phyloP scores from a whole-genome alignment of 441 rosid genomes.

The Erodium texanum region DNA sequence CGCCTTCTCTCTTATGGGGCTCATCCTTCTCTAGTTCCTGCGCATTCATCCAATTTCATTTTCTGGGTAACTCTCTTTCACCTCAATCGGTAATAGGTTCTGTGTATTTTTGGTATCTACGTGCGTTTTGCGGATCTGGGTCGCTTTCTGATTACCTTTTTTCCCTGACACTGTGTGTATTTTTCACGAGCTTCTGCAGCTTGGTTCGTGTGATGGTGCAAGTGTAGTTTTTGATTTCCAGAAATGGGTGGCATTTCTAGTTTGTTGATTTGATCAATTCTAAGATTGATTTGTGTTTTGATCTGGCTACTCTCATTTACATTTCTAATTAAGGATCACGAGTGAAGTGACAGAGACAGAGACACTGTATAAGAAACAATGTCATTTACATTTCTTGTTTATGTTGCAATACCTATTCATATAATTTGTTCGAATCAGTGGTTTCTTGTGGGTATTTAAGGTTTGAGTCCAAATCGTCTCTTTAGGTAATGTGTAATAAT shows the following conservation, averaged over 20 bases:
- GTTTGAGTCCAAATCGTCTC: neutral
- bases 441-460: neutral
- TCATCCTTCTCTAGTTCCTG: neutral
- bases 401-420: neutral
- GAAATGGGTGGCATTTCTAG: neutral
- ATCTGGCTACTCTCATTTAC: no score
- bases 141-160: no score
- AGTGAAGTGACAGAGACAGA: no score
- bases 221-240: no score
- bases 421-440: neutral
- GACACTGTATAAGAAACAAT: no score
- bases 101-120: no score
- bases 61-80: neutral
- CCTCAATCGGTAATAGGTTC: neutral
- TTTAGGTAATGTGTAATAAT: neutral
- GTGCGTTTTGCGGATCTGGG: no score
- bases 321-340: no score
- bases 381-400: neutral
- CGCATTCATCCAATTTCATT: neutral
- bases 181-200: neutral
- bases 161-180: no score
- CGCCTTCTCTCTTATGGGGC: neutral
- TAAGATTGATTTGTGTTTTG: neutral
- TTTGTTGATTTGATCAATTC: neutral
- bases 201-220: no score